Percentiles rank a stretch among this genome's conserved stretches.
These are phyloP conservation scores for Cyanidiococcus yangmingshanensis DNA, from an alignment of 23 red algal species.

Conservation along the genomic window DNA sequence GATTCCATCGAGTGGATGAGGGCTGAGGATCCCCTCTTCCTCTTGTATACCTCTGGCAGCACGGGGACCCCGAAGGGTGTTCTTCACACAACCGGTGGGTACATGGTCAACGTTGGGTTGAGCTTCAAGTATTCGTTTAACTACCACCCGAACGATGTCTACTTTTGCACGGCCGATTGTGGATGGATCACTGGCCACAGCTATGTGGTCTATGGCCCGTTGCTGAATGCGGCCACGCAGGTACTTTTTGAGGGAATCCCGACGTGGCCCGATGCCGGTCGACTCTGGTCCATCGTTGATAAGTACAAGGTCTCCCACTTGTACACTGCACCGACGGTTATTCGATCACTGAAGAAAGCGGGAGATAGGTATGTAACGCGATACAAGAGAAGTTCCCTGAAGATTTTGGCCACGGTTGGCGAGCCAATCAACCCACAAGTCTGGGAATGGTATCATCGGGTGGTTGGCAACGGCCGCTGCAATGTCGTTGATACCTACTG, in stretches of 20 bases:
- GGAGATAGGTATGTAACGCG: constrained; percentile 53
- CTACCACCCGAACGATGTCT: constrained; percentile 74
- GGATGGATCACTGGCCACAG: constrained; percentile 99
- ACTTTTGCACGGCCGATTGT: constrained; percentile 96
- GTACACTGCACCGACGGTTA: constrained; percentile 94
- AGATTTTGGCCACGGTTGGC: constrained; percentile 84
- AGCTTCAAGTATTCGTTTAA: constrained; percentile 97
- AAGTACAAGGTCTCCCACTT: constrained; percentile 64
- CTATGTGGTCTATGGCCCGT: constrained; percentile 89
- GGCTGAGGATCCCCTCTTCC: constrained; percentile 87
- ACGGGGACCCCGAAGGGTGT: constrained; percentile 94
- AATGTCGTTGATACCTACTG: constrained; percentile 94
- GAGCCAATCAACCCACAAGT: constrained; percentile 99
- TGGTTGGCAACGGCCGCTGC: constrained; percentile 62
- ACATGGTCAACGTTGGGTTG: constrained; percentile 75
- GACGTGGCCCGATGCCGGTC: constrained; percentile 57
- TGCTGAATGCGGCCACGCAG: constrained; percentile 90
- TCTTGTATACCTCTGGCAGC: constrained; percentile 81
- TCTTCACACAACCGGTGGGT: constrained; percentile 72
- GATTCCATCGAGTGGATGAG: constrained; percentile 79
- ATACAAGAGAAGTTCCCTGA: constrained; percentile 36
- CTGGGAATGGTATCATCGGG: constrained; percentile 86
- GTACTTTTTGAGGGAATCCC: constrained; percentile 92
- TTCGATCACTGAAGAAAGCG: constrained; percentile 74
- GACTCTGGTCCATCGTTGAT: constrained; percentile 86